These are phyloP conservation scores for Gliomastix tumulicola DNA, from an alignment of 2,329 filamentous ascomycete species.

Conservation along the genomic window DNA sequence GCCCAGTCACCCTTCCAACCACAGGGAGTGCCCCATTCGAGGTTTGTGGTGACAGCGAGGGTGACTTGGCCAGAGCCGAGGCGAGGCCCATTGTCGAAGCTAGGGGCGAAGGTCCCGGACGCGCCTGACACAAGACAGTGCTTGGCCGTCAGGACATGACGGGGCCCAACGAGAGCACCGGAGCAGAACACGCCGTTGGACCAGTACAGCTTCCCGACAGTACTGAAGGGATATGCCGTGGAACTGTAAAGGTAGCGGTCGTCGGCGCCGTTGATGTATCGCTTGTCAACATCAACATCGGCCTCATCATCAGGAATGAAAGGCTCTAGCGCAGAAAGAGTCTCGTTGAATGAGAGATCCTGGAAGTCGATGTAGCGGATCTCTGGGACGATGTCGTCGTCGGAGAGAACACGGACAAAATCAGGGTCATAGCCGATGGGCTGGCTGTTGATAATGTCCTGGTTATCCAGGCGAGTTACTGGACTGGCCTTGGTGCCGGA, in stretches of 20 bases:
- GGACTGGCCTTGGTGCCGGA: no score
- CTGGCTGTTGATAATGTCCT: background rate
- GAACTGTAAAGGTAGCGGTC: slow-evolving; percentile 10
- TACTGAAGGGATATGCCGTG: slow-evolving; percentile 10
- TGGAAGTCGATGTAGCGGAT: background rate
- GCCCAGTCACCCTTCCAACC: slow-evolving; percentile 16
- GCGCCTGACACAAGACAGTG: slow-evolving; percentile 14
- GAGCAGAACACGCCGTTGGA: slow-evolving; percentile 14
- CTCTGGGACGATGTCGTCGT: background rate
- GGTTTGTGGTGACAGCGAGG: background rate
- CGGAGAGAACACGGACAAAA: background rate
- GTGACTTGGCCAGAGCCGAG: slow-evolving; percentile 4
- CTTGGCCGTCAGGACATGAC: slow-evolving; percentile 17
- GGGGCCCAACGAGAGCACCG: slow-evolving; percentile 15
- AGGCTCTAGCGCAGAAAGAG: background rate
- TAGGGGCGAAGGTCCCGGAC: slow-evolving; percentile 13
- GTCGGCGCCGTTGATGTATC: slow-evolving; percentile 12
- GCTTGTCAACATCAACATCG: slow-evolving; percentile 5
- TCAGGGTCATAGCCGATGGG: background rate
- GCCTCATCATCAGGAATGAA: background rate
- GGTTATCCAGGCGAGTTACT: no score
- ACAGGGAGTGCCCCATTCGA: slow-evolving; percentile 7
- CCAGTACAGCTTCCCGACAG: slow-evolving; percentile 12
- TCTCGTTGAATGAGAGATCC: background rate
- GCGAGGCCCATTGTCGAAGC: slow-evolving; percentile 12